Evolutionary conservation across 495 filamentous ascomycete species (phyloP).

Genomic region (Neurospora intermedia): DNA sequence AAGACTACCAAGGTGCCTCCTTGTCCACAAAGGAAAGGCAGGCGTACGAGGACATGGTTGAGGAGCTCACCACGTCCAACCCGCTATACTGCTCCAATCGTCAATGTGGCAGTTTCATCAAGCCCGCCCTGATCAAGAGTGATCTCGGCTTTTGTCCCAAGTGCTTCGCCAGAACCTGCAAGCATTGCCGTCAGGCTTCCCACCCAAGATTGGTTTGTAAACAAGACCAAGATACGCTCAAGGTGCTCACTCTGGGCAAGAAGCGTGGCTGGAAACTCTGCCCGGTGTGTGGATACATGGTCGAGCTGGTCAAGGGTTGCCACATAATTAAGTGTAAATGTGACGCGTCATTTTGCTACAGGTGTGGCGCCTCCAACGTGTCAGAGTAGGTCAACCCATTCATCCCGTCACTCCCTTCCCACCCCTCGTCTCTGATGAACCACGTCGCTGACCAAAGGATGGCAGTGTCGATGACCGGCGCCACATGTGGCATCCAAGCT

Average conservation of each 20-base stretch:
- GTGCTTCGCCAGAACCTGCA: background rate
- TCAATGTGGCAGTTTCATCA: background rate
- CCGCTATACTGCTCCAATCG: conserved; percentile 1
- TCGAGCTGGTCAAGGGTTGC: conserved; percentile 1
- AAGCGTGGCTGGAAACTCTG: conserved; percentile 3
- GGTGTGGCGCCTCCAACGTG: background rate
- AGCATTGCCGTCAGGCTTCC: background rate
- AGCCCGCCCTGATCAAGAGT: background rate
- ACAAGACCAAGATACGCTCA: conserved; percentile 3
- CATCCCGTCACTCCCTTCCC: background rate
- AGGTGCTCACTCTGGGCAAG: background rate
- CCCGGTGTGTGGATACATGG: background rate
- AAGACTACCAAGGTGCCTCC: background rate
- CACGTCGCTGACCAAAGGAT: background rate
- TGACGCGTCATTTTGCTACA: conserved; percentile 1
- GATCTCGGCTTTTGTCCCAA: background rate
- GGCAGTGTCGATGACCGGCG: background rate
- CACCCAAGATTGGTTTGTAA: background rate
- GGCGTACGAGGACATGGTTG: background rate
- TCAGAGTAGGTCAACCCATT: background rate
- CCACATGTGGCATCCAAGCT: background rate
- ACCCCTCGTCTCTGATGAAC: background rate
- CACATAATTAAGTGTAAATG: conserved; percentile 2
- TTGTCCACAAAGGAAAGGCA: background rate
- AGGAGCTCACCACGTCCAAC: background rate